Base-by-base conservation (phyloP, 2,329 filamentous ascomycete genomes). In the Venturiaceae sp. region DNA sequence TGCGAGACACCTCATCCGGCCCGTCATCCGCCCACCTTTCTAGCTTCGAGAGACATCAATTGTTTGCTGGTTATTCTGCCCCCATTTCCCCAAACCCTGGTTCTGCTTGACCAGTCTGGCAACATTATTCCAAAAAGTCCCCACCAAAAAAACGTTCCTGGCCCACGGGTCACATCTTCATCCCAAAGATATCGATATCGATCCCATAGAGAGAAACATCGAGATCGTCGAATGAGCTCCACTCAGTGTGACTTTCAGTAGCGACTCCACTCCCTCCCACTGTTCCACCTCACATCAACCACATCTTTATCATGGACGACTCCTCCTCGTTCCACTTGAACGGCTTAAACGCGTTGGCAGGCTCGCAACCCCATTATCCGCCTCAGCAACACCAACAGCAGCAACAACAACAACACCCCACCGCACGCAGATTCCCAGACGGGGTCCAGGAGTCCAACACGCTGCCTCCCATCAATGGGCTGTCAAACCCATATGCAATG, bases 391-490 rank as follows among this genome's bases (percentile, higher is more conserved):
- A 53, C 3, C 52, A 34, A 30, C 50, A 53, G 4, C 50, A 53
- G 21, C 50, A 34, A 30, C 50, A 53, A n/a, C 50, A 53, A n/a
- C 32, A 37, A 34, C 28, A 53, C n/a, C 30, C 30, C 6, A 5
- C 30, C 2, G 5, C 52, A 0, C 32, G 30, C 19, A 53, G 52
- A 13, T 34, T 53, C 23, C 52, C 34, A 14, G 32, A 34, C 13
- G 21, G 52, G 6, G 34, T 19, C 6, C 30, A 53, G 19, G 55
- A 57, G 30, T 57, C 55, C 26, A 57, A 57, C 41, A 57, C 55
- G 9, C 41, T 57, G 13, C 55, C 55, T 36, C 55, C 55, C 44
- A 47, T 57, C 30, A 57, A 57, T 33, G 55, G 55, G 30, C 9
- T 50, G 26, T 28, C 44, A 3, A 50, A 30, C 44, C 6, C 44